Conservation (phyloP, 768 basidiomycete genomes). For the Boletus huronensis region DNA sequence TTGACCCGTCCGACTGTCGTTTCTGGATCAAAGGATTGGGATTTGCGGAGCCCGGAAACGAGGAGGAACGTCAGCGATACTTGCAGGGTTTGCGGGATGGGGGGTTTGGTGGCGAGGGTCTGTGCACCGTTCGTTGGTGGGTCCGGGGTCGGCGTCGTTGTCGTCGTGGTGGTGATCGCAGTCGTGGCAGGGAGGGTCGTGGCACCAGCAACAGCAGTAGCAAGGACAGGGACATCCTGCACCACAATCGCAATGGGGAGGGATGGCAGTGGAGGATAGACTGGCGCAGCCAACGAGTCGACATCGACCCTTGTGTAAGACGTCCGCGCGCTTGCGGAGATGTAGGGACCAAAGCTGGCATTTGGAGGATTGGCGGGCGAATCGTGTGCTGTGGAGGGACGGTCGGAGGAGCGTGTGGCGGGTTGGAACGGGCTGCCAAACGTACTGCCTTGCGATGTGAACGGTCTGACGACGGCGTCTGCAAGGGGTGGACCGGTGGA, state of each 20-base stretch:
- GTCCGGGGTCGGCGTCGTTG: slow-evolving; percentile 4
- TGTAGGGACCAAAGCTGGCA: slow-evolving; percentile 19
- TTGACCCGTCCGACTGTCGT: slow-evolving; percentile 75
- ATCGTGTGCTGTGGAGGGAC: slow-evolving; percentile 18
- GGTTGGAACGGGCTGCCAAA: slow-evolving; percentile 8
- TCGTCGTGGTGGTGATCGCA: background rate
- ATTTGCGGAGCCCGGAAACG: slow-evolving; percentile 62
- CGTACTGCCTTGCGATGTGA: slow-evolving; percentile 27
- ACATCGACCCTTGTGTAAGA: slow-evolving; percentile 52
- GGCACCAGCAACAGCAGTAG: background rate
- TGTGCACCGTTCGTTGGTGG: slow-evolving; percentile 3
- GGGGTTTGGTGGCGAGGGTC: background rate
- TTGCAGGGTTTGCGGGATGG: slow-evolving; percentile 59
- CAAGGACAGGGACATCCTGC: background rate
- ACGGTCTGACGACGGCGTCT: slow-evolving; percentile 27
- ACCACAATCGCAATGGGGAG: slow-evolving; percentile 11
- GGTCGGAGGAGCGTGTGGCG: slow-evolving; percentile 10
- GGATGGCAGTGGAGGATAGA: slow-evolving; percentile 26
- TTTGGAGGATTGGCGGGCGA: slow-evolving; percentile 3
- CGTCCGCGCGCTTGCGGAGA: slow-evolving; percentile 47
- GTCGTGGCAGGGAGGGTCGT: background rate
- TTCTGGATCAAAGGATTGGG: slow-evolving; percentile 73
- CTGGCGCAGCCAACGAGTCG: slow-evolving; percentile 22
- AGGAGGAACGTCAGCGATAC: slow-evolving; percentile 68
- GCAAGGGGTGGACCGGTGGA: slow-evolving; percentile 22